phyloP scores from a whole-genome alignment of 495 filamentous ascomycete species.

The Bacidia gigantensis region DNA sequence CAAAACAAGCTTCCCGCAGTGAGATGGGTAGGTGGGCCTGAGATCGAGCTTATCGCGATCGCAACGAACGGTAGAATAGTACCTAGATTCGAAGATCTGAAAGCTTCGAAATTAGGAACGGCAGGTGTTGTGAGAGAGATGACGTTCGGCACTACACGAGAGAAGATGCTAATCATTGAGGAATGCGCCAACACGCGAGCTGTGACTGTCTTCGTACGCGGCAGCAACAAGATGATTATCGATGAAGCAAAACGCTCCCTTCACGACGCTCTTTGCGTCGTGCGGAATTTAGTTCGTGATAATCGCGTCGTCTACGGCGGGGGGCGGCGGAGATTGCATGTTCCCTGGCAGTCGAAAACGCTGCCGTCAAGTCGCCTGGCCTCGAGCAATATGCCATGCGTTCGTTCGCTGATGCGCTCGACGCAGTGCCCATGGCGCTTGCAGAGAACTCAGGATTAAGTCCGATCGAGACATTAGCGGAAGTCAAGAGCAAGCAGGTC shows the following conservation, averaged over 20 bases:
- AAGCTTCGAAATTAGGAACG: slow-evolving; percentile 72
- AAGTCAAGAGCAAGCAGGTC: slow-evolving; percentile 90
- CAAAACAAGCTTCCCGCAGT: slow-evolving; percentile 95
- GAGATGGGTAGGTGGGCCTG: slow-evolving; percentile 93
- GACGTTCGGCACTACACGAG: slow-evolving; percentile 90
- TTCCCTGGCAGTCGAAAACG: slow-evolving; percentile 89
- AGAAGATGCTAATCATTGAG: slow-evolving; percentile 99
- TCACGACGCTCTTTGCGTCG: slow-evolving; percentile 94
- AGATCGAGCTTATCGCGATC: slow-evolving; percentile 97
- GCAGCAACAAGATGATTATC: slow-evolving; percentile 99
- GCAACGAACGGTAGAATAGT: slow-evolving; percentile 97
- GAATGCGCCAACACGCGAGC: slow-evolving; percentile 96
- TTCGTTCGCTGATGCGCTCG: slow-evolving; percentile 89
- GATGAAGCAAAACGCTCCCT: slow-evolving; percentile 96
- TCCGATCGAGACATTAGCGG: slow-evolving; percentile 87
- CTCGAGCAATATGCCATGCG: slow-evolving; percentile 98
- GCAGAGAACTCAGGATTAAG: slow-evolving; percentile 94
- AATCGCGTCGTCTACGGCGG: slow-evolving; percentile 98
- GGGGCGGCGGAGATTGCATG: slow-evolving; percentile 97
- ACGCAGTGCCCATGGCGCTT: slow-evolving; percentile 89
- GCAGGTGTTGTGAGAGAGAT: slow-evolving; percentile 89
- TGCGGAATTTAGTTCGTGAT: slow-evolving; percentile 88
- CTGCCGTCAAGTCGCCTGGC: slow-evolving; percentile 86
- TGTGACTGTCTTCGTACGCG: slow-evolving; percentile 88
- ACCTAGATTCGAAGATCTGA: slow-evolving; percentile 91